Evolutionary conservation across 495 filamentous ascomycete genomes (phyloP), one percentile per base, ranked within the genome.

Genomic region (Penicillium macrosclerotiorum): DNA sequence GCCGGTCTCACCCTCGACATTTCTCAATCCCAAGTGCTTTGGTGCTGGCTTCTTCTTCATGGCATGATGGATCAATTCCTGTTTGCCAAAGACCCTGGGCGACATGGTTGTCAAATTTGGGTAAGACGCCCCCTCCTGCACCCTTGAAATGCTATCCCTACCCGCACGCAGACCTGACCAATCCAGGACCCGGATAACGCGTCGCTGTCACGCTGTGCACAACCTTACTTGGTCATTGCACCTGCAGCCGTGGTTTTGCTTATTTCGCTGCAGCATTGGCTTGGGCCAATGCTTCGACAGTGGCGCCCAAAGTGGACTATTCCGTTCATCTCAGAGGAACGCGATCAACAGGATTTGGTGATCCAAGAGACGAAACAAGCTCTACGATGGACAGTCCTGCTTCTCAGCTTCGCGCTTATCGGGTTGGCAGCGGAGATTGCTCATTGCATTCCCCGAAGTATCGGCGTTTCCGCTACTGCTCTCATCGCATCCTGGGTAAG

Each of bases 141-240:
- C 27, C 42, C n/a, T n/a, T n/a, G n/a, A n/a, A n/a, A n/a, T n/a
- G n/a, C n/a, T n/a, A n/a, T n/a, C n/a, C n/a, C n/a, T n/a, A n/a
- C n/a, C n/a, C n/a, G n/a, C n/a, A n/a, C n/a, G n/a, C n/a, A 22
- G 18, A 14, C 32, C 45, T 63, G 29, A 63, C 54, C 47, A 52
- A 57, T 55, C 38, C 49, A 82, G 78, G 75, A 82, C 52, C 62
- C 73, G 8, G 52, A 57, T 22, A 68, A 71, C 47, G 79, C 76
- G 26, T 69, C 65, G 36, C 59, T 79, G 33, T 68, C 71, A 9
- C 53, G 59, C 41, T 80, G 76, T 59, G 68, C 68, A 43, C 54
- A 79, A 30, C 67, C 66, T 7, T 69, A 74, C 37, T 54, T 80
- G 17, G 66, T 73, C n/a, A 52, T 62, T 13, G 42, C 77, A 18